A percentile compares a stretch with the other conserved stretches of the same genome.
Evolutionary conservation across 2,329 filamentous ascomycete genomes (phyloP).

Genomic region (Fusarium stilboides): DNA sequence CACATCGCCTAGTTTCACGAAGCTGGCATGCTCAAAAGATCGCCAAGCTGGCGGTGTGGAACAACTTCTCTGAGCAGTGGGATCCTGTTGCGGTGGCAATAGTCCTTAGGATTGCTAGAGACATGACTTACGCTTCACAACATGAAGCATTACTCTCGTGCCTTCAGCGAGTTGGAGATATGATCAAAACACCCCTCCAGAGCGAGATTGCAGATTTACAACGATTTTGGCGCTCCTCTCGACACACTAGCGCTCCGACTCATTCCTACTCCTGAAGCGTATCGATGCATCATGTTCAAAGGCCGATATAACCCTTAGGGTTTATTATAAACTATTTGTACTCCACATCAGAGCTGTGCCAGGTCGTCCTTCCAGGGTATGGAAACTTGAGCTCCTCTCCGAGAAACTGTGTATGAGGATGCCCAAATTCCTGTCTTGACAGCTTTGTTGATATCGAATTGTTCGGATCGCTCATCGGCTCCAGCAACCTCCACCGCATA

Average conservation of each 20-base stretch:
- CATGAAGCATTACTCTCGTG: constrained; percentile 19
- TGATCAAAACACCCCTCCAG: constrained; percentile 17
- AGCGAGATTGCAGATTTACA: constrained; percentile 21
- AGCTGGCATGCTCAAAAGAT: constrained; percentile 52
- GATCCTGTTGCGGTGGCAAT: constrained; percentile 51
- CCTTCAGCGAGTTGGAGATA: constrained; percentile 22
- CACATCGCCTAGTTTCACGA: constrained; percentile 8
- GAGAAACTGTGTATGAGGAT: constrained; percentile 17
- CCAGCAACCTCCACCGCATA: constrained; percentile 68
- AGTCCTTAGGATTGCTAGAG: constrained; percentile 47
- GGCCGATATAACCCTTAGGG: too few species aligned
- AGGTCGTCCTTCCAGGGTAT: constrained; percentile 27
- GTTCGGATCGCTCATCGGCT: not conserved
- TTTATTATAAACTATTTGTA: too few species aligned
- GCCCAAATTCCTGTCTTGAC: constrained; percentile 16
- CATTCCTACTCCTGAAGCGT: constrained; percentile 2
- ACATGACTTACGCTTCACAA: constrained; percentile 28
- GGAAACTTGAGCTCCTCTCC: constrained; percentile 26
- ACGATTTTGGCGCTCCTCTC: constrained; percentile 24
- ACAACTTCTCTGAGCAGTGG: constrained; percentile 53
- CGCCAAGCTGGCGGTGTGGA: constrained; percentile 49
- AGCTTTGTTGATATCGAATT: constrained; percentile 17
- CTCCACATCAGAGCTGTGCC: too few species aligned
- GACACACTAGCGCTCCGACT: constrained; percentile 16
- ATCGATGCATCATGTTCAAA: too few species aligned